Evolutionary conservation across 805 yeast genomes (phyloP).

Genomic region (Metschnikowia colocasiae): DNA sequence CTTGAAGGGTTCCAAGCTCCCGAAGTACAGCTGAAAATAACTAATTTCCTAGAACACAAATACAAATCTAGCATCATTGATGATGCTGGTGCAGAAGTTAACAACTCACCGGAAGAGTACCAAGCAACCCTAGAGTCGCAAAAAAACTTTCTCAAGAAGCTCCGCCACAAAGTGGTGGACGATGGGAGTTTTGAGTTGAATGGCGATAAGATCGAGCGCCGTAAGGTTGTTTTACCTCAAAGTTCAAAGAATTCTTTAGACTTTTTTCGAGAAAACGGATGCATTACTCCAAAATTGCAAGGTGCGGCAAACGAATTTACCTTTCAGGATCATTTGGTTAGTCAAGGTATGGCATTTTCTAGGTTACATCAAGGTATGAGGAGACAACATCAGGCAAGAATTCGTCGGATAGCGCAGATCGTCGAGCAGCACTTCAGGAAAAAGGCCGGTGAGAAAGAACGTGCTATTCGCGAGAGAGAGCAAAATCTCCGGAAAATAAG

Average conservation of each 20-base stretch:
- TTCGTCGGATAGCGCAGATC: slow-evolving; percentile 58
- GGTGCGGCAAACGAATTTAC: slow-evolving; percentile 43
- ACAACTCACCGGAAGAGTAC: slow-evolving; percentile 51
- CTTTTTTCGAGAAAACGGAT: slow-evolving; percentile 44
- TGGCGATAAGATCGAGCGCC: slow-evolving; percentile 47
- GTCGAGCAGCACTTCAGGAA: slow-evolving; percentile 84
- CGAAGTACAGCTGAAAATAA: slow-evolving; percentile 24
- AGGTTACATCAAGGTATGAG: slow-evolving; percentile 65
- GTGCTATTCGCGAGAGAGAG: slow-evolving; percentile 71
- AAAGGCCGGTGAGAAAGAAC: slow-evolving; percentile 83
- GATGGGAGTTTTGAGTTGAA: slow-evolving; percentile 39
- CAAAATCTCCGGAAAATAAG: slow-evolving; percentile 67
- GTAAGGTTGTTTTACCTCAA: slow-evolving; percentile 45
- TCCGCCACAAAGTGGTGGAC: slow-evolving; percentile 33
- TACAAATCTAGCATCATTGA: slow-evolving; percentile 37
- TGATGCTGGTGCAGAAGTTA: slow-evolving; percentile 32
- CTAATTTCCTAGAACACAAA: slow-evolving; percentile 25
- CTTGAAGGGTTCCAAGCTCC: slow-evolving; percentile 23
- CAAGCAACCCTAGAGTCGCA: slow-evolving; percentile 56
- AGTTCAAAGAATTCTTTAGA: slow-evolving; percentile 42
- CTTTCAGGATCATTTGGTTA: slow-evolving; percentile 67
- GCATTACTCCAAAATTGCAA: slow-evolving; percentile 41
- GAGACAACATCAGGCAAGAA: slow-evolving; percentile 56
- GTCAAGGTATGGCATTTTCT: slow-evolving; percentile 72
- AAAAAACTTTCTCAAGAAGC: slow-evolving; percentile 43